Evolutionary conservation across 2,329 filamentous ascomycete species (phyloP).

Genomic region (Penicillium hordei): DNA sequence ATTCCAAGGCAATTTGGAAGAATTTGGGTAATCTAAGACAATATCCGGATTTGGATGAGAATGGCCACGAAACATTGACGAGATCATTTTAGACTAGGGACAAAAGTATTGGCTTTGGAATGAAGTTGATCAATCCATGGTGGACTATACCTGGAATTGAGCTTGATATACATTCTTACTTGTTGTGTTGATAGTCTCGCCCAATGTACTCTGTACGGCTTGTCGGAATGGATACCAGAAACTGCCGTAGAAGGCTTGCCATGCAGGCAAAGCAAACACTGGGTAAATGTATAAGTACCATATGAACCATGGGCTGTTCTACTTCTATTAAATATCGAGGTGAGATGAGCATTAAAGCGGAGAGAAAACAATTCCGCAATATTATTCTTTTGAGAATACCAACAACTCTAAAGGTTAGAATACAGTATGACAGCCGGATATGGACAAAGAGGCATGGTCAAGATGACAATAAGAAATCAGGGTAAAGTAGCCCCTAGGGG

Average conservation of each 20-base stretch:
- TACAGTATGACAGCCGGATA: background rate
- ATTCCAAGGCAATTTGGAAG: constrained; percentile 24
- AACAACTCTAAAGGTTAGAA: background rate
- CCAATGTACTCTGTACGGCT: background rate
- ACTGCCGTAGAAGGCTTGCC: background rate
- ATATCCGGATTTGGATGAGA: background rate
- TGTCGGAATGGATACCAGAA: background rate
- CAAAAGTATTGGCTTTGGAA: no score
- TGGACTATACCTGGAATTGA: no score
- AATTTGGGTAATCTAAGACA: constrained; percentile 18
- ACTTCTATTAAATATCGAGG: background rate
- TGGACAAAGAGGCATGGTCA: constrained; percentile 4
- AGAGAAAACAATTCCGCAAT: background rate
- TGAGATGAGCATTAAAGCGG: background rate
- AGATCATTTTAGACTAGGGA: background rate
- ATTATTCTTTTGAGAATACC: background rate
- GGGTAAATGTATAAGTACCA: background rate
- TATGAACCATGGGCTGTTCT: background rate
- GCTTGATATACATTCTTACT: no score
- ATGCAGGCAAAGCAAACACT: background rate
- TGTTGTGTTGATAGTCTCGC: no score
- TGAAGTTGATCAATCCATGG: no score
- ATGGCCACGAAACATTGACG: background rate
- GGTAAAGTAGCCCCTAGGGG: constrained; percentile 1
- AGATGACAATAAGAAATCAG: constrained; percentile 2